Conservation (phyloP, 208 protist genomes). For the Jaenimonas drosophilae region DNA sequence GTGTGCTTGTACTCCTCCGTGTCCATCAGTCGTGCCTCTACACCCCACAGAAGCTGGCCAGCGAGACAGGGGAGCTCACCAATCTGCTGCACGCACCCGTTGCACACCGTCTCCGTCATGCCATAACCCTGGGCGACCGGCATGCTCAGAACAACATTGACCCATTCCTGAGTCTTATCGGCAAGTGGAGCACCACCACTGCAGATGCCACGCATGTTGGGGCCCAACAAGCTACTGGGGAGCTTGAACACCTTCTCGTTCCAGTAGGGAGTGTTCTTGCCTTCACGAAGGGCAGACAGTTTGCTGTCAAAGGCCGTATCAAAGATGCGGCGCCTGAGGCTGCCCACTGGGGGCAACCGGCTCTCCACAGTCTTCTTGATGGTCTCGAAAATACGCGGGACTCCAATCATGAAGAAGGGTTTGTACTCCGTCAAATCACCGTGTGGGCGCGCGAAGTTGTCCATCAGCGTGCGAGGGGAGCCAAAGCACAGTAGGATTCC, state of each 20-base stretch:
- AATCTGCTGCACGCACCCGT: conserved; percentile 42
- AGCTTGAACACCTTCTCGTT: conserved; percentile 77
- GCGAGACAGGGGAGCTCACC: conserved; percentile 58
- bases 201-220: conserved; percentile 48
- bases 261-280: conserved; percentile 77
- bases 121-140: conserved; percentile 81
- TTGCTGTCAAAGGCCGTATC: conserved; percentile 56
- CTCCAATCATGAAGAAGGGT: conserved; percentile 71
- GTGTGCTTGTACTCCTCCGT: conserved; percentile 82
- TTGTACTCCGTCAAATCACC: conserved; percentile 73
- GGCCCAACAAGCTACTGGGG: conserved; percentile 44
- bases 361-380: conserved; percentile 78
- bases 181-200: conserved; percentile 75
- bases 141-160: conserved; percentile 64
- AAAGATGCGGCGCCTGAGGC: conserved; percentile 64
- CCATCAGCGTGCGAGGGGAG: conserved; percentile 67
- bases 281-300: conserved; percentile 39
- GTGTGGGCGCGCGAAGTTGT: conserved; percentile 45
- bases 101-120: conserved; percentile 84
- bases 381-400: conserved; percentile 84
- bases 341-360: conserved; percentile 40
- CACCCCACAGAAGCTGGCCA: conserved; percentile 49
- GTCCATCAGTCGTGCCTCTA: conserved; percentile 89
- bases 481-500: conserved; percentile 69
- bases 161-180: conserved; percentile 73